Percentiles rank a stretch among this genome's conserved stretches.
Evolutionary conservation across 306 rosid genomes (phyloP).

Genomic region (Dryas octopetala): DNA sequence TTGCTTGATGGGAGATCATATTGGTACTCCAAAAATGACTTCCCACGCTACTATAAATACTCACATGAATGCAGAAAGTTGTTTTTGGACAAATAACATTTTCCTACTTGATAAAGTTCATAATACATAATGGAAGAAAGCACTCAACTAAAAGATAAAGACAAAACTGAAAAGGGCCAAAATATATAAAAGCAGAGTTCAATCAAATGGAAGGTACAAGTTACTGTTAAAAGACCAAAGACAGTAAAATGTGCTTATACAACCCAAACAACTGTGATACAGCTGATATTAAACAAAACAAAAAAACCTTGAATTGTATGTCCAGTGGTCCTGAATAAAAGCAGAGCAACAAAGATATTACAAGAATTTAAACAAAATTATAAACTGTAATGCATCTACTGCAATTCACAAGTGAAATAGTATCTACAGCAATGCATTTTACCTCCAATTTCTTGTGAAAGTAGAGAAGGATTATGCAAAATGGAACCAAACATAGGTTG

Average conservation of each 20-base stretch:
- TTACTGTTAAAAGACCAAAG: not conserved
- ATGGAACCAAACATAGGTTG: conserved; percentile 38
- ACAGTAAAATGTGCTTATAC: not conserved
- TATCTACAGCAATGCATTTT: conserved; percentile 18
- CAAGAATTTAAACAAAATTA: not conserved
- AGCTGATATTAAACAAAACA: too few species aligned
- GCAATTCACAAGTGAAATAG: not conserved
- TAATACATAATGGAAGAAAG: not conserved
- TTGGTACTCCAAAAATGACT: too few species aligned
- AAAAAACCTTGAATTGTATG: too few species aligned
- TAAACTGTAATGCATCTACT: not conserved
- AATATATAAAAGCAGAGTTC: not conserved
- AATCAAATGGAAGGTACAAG: not conserved
- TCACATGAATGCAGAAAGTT: too few species aligned
- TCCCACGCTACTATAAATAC: too few species aligned
- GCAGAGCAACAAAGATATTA: not conserved
- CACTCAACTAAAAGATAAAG: not conserved
- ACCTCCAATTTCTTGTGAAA: conserved; percentile 43
- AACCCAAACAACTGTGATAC: not conserved
- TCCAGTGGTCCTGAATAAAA: not conserved
- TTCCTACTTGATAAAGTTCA: not conserved
- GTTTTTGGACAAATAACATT: too few species aligned
- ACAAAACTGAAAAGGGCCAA: not conserved
- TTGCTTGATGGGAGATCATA: not conserved
- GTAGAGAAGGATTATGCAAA: conserved; percentile 28